These are phyloP conservation scores for Xylaria sp. DNA, from an alignment of 2,329 filamentous ascomycete species.

Conservation along the genomic window DNA sequence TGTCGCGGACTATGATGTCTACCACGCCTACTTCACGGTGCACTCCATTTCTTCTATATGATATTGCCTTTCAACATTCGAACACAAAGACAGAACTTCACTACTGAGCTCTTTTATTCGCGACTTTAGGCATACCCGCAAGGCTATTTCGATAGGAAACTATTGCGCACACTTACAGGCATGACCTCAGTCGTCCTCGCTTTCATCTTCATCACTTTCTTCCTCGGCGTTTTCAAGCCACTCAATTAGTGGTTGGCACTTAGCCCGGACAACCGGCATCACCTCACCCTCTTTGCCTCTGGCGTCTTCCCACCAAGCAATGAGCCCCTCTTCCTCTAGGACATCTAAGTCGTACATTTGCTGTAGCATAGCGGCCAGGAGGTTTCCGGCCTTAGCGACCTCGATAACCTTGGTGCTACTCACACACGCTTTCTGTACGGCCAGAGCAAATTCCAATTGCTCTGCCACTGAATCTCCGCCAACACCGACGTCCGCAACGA, in stretches of 20 bases:
- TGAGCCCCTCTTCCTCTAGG: conserved; percentile 87
- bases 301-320: conserved; percentile 87
- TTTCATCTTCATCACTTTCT: conserved; percentile 76
- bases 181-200: conserved; percentile 57
- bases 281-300: conserved; percentile 73
- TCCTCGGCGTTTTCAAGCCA: conserved; percentile 83
- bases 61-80: background rate
- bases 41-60: background rate
- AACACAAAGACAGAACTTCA: background rate
- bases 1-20: background rate
- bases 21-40: background rate
- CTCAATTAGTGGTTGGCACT: conserved; percentile 83
- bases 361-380: conserved; percentile 83
- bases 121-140: background rate
- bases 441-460: conserved; percentile 85
- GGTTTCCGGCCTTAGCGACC: conserved; percentile 61
- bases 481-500: conserved; percentile 69
- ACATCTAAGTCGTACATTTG: conserved; percentile 87
- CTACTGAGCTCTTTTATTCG: background rate
- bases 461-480: conserved; percentile 75
- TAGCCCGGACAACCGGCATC: conserved; percentile 76
- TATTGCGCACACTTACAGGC: background rate
- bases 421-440: conserved; percentile 82
- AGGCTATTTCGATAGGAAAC: background rate
- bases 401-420: conserved; percentile 71